phyloP scores from a whole-genome alignment of 495 filamentous ascomycete genomes.

The Neurospora pannonica region DNA sequence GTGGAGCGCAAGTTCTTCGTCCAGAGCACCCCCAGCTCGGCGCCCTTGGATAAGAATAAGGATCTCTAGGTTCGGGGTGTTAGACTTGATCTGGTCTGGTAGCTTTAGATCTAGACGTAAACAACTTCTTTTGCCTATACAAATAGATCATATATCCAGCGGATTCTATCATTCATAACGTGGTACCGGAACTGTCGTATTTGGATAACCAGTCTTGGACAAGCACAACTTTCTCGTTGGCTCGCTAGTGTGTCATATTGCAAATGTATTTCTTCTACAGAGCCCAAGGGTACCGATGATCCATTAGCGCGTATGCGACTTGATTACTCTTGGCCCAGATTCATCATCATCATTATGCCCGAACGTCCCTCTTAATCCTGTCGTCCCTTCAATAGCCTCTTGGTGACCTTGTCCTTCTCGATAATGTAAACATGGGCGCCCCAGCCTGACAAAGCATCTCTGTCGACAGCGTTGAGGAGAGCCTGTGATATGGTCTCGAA shows the following conservation, averaged over 20 bases:
- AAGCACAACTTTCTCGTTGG: not conserved
- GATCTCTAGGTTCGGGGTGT: conserved; percentile 1
- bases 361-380: conserved; percentile 36
- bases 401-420: conserved; percentile 99
- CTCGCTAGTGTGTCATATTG: not conserved
- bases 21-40: conserved; percentile 20
- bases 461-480: conserved; percentile 89
- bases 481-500: conserved; percentile 98
- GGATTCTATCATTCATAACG: not conserved
- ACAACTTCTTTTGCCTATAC: not conserved
- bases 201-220: not conserved
- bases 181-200: not conserved
- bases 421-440: conserved; percentile 98
- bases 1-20: conserved; percentile 58
- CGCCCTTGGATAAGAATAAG: conserved; percentile 35
- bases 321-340: not conserved
- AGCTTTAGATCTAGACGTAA: not conserved
- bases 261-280: not conserved
- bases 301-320: not conserved
- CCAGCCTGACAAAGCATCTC: conserved; percentile 95
- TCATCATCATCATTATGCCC: not conserved
- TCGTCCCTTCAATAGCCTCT: conserved; percentile 88
- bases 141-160: not conserved
- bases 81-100: not conserved
- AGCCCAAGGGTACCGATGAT: not conserved